Evolutionary conservation across 352 stramenopile species (phyloP), one percentile per base, ranked within the genome.

Genomic region (Globisporangium spiculum): DNA sequence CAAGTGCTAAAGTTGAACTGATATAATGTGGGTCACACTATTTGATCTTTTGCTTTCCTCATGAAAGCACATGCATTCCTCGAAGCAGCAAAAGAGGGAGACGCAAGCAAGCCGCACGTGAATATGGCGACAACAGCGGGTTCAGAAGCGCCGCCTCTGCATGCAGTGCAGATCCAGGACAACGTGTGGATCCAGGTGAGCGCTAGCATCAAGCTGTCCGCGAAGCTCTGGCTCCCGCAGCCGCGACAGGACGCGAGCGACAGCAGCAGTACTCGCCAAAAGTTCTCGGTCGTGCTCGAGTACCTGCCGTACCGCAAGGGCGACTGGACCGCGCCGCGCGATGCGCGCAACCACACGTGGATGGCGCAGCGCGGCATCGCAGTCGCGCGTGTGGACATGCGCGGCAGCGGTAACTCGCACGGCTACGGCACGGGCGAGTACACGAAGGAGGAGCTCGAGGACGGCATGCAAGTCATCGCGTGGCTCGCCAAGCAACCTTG

Each of bases 251-350:
- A 12, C 22, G 32, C 54, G 22, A 44, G 10, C 41, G 0, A 22
- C 44, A 48, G 22, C 50, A 46, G 38, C 38, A 46, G 38, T 14
- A 46, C 4, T 20, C 38, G 14, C 12, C 12, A 46, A 46, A 46
- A 34, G 30, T 80, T 73, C 66, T 78, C 78, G 0, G 76, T 83
- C 24, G 72, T 86, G 58, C 75, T 86, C 48, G 78, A 86, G 76
- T 86, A 86, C 69, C 68, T 86, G 58, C 78, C 78, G 60, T 86
- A 86, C 69, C 76, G 78, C 38, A 81, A 82, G 60, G 72, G 68
- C 2, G 78, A 86, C 71, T 84, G 76, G 78, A 86, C 78, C 16
- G 60, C 76, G 32, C 75, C 76, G 3, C 69, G 78, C 20, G 78
- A 86, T 52, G 61, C 70, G 22, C 69, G 68, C 52, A 86, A 86